Conservation (phyloP, 129 eudicot genomes). For the Mikania micrantha region DNA sequence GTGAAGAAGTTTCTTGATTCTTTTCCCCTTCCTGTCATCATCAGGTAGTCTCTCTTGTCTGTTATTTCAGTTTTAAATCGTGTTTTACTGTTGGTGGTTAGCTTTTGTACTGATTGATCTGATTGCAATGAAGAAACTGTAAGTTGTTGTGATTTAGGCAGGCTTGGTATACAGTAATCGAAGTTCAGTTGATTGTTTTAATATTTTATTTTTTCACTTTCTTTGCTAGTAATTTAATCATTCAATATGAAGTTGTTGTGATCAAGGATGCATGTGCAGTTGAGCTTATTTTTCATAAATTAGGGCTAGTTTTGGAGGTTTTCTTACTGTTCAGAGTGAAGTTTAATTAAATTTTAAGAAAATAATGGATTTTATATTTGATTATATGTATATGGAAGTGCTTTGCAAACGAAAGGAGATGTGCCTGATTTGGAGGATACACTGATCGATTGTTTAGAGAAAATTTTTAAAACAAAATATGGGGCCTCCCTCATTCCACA, state of each 20-base stretch:
- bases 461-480: slow-evolving; percentile 74
- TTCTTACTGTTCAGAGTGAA: neutral
- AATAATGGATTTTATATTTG: neutral
- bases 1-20: slow-evolving; percentile 68
- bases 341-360: neutral
- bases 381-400: slow-evolving; percentile 33
- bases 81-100: neutral
- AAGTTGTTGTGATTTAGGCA: neutral
- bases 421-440: slow-evolving; percentile 69
- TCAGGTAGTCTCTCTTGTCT: slow-evolving; percentile 36
- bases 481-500: slow-evolving; percentile 92
- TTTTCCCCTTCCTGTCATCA: slow-evolving; percentile 73
- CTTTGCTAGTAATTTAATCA: neutral
- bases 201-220: neutral
- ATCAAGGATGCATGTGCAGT: slow-evolving; percentile 1
- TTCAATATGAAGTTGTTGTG: neutral
- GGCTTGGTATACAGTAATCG: neutral
- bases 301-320: neutral
- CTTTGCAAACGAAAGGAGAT: slow-evolving; percentile 72
- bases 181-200: no score
- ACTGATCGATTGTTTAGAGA: slow-evolving; percentile 64
- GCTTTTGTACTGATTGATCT: neutral
- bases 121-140: neutral
- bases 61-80: neutral
- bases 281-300: slow-evolving; percentile 10